Evolutionary conservation across 352 stramenopile species (phyloP).

Genomic region (Globisporangium iwayamae): DNA sequence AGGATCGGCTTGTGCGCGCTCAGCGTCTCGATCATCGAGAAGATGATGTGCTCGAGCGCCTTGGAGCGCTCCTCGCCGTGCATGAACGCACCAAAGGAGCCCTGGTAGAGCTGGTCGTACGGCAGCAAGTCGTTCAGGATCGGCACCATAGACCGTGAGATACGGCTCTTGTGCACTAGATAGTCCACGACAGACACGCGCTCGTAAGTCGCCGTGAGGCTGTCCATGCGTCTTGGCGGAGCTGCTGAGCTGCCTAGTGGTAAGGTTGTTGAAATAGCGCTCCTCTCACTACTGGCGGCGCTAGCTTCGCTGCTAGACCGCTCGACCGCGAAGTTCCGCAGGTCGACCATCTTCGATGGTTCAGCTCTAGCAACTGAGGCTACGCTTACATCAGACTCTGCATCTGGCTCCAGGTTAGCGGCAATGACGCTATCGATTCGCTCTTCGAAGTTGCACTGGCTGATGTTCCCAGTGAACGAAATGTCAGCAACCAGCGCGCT

Average conservation of each 20-base stretch:
- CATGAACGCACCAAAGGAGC: slow-evolving; percentile 20
- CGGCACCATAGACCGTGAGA: slow-evolving; percentile 38
- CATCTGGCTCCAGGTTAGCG: neutral
- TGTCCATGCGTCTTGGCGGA: neutral
- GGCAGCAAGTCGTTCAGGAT: slow-evolving; percentile 51
- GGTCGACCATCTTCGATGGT: neutral
- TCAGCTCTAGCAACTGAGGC: too few relatives aligned
- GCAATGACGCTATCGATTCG: neutral
- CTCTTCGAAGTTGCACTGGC: neutral
- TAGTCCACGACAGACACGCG: slow-evolving; percentile 54
- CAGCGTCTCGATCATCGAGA: slow-evolving; percentile 49
- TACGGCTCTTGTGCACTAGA: slow-evolving; percentile 38
- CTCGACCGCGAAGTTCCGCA: neutral
- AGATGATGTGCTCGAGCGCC: slow-evolving; percentile 49
- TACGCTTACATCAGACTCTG: neutral
- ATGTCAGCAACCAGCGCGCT: neutral
- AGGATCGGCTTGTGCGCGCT: slow-evolving; percentile 57
- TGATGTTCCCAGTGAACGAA: neutral
- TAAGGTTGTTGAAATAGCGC: neutral
- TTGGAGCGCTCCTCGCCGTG: slow-evolving; percentile 42
- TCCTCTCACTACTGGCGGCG: neutral
- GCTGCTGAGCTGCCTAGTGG: neutral
- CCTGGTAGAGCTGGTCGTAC: slow-evolving; percentile 31
- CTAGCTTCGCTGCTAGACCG: neutral
- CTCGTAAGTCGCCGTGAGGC: slow-evolving; percentile 25